Percentiles rank a stretch among this genome's conserved stretches.
Conservation (phyloP, 2,329 filamentous ascomycete species). For the Teratosphaeria pseudoeucalypti region DNA sequence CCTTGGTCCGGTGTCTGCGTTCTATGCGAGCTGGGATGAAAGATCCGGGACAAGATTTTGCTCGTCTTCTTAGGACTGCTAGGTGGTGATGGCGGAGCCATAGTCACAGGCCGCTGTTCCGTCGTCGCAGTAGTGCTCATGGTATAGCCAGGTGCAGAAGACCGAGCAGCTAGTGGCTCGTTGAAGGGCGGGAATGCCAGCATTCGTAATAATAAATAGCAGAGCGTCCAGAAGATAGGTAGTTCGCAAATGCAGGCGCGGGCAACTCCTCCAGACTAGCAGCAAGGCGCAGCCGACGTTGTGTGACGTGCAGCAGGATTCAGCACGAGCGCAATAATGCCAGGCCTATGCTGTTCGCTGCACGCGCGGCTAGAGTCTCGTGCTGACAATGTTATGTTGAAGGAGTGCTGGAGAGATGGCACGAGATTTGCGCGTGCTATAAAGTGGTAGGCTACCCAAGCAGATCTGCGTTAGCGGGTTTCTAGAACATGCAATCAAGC, state of each 20-base stretch:
- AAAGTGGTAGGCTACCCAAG: neutral
- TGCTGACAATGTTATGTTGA: neutral
- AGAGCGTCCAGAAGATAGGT: neutral
- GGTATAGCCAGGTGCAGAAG: neutral
- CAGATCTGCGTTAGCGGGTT: neutral
- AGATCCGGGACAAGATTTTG: conserved; percentile 10
- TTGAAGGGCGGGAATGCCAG: neutral
- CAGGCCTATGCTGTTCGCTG: too few relatives aligned
- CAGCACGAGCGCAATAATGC: neutral
- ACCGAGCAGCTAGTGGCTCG: neutral
- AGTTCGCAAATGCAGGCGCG: too few relatives aligned
- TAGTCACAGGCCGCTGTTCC: conserved; percentile 6
- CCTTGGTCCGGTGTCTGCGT: neutral
- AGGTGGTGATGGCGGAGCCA: conserved; percentile 5
- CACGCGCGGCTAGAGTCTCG: neutral
- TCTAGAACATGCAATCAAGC: neutral
- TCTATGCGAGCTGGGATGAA: neutral
- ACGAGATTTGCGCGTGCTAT: neutral
- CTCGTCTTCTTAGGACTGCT: conserved; percentile 9
- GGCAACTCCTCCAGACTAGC: too few relatives aligned
- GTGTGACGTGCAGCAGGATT: neutral
- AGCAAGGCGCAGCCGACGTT: neutral
- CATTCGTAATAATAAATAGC: neutral
- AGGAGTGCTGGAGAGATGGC: neutral
- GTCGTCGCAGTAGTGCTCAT: neutral